phyloP scores from a whole-genome alignment of 1,284 basidiomycete species.

The Ceratobasidium sp. region DNA sequence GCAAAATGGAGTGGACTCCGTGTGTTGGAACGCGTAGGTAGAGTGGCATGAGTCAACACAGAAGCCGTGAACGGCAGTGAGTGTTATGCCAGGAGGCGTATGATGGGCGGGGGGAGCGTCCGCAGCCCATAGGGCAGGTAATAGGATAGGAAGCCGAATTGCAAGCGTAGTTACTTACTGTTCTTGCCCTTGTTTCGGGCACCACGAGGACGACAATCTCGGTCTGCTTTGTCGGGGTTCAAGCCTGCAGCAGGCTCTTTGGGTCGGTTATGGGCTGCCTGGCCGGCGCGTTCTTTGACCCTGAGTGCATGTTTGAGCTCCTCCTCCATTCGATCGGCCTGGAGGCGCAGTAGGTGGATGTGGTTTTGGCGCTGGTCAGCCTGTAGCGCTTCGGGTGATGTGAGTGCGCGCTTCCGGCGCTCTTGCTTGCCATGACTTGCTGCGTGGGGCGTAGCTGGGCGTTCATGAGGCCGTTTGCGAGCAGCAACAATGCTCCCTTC shows the following conservation, averaged over 20 bases:
- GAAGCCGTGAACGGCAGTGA: not conserved
- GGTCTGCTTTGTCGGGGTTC: too few species aligned
- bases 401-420: not conserved
- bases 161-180: not conserved
- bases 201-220: too few species aligned
- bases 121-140: too few species aligned
- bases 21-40: not conserved
- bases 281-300: too few species aligned
- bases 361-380: not conserved
- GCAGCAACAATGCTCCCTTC: not conserved
- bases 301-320: too few species aligned
- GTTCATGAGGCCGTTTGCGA: too few species aligned
- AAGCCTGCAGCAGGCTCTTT: too few species aligned
- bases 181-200: not conserved
- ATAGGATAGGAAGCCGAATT: too few species aligned
- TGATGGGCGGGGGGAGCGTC: too few species aligned
- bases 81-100: not conserved
- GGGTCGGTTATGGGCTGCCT: too few species aligned
- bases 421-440: not conserved
- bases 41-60: not conserved
- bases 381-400: not conserved
- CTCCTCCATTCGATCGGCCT: not conserved
- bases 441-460: not conserved
- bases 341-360: not conserved
- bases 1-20: not conserved